A percentile compares a stretch with the other conserved stretches of the same genome.
Evolutionary conservation across 305 asterid genomes (phyloP).

Genomic region (Fraxinus velutina): DNA sequence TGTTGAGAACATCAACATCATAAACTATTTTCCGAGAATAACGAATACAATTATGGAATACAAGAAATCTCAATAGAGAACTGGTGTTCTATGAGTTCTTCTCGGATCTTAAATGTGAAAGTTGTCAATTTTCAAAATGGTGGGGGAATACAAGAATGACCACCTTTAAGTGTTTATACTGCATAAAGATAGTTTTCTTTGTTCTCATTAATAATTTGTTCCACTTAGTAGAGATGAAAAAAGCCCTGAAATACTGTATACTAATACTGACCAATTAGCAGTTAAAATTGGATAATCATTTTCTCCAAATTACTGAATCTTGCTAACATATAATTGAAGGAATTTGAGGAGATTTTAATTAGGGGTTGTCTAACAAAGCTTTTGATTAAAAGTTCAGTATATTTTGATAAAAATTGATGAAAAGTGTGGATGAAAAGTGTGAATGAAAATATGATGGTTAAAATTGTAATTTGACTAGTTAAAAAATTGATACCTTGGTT

Average conservation of each 20-base stretch:
- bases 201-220: neutral
- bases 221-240: neutral
- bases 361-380: no score
- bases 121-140: neutral
- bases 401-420: neutral
- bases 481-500: no score
- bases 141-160: neutral
- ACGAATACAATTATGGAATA: neutral
- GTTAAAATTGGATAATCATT: no score
- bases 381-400: no score
- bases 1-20: neutral
- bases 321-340: no score
- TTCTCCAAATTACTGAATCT: no score
- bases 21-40: neutral
- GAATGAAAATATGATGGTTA: no score
- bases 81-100: neutral
- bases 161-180: neutral
- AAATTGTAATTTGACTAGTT: no score
- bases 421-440: no score
- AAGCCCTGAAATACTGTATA: neutral
- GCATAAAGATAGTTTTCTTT: neutral
- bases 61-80: neutral
- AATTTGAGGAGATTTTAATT: no score
- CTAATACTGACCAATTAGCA: neutral
- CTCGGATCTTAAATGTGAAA: neutral